Evolutionary conservation across 2,329 filamentous ascomycete species (phyloP).

Genomic region (Gnomoniopsis sp.): DNA sequence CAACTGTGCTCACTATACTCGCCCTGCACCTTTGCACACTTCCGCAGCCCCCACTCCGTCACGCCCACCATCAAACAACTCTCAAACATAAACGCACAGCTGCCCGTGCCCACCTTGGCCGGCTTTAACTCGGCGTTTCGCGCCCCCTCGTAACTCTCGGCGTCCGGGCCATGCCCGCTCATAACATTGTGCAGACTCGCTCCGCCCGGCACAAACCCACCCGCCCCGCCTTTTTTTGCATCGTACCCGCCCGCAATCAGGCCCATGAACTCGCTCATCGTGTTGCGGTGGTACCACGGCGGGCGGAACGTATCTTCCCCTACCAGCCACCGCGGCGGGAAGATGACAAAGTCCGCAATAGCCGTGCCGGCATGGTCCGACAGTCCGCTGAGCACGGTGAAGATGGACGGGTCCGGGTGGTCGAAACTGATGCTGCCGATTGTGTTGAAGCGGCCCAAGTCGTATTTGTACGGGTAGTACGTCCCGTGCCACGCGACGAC

Average conservation of each 20-base stretch:
- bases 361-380: slow-evolving; percentile 60
- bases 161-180: slow-evolving; percentile 64
- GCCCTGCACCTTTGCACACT: slow-evolving; percentile 58
- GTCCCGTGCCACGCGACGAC: slow-evolving; percentile 79
- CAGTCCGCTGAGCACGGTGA: slow-evolving; percentile 65
- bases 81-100: slow-evolving; percentile 69
- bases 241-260: slow-evolving; percentile 58
- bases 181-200: slow-evolving; percentile 67
- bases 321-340: slow-evolving; percentile 69
- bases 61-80: slow-evolving; percentile 68
- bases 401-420: slow-evolving; percentile 76
- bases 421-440: slow-evolving; percentile 72
- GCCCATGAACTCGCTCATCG: slow-evolving; percentile 64
- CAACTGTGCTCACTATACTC: slow-evolving; percentile 81
- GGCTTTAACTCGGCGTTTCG: slow-evolving; percentile 52
- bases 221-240: slow-evolving; percentile 52
- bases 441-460: slow-evolving; percentile 72
- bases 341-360: slow-evolving; percentile 69
- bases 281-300: slow-evolving; percentile 71
- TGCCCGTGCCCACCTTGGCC: slow-evolving; percentile 55
- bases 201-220: slow-evolving; percentile 57
- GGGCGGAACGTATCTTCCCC: slow-evolving; percentile 68
- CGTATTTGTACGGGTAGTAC: slow-evolving; percentile 80
- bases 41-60: slow-evolving; percentile 63
- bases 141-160: slow-evolving; percentile 53